Base-by-base conservation (phyloP, 2,329 filamentous ascomycete genomes). In the Aureobasidium zeae region DNA sequence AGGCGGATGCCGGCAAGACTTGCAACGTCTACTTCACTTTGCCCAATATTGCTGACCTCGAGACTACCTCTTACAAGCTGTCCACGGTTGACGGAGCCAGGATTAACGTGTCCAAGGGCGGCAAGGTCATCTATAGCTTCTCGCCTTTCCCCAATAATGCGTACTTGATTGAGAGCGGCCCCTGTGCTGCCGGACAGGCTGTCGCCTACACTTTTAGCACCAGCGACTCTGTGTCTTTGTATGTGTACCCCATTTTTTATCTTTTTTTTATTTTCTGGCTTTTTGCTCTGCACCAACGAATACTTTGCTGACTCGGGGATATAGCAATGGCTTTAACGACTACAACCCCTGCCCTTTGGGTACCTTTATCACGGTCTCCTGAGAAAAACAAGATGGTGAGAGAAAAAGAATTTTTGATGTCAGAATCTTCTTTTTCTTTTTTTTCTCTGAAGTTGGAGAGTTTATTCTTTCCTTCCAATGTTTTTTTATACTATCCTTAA, bases 331-430 rank as follows among this genome's bases (percentile, higher is more conserved):
- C n/a, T 29, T 45, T 21, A 30, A 45, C 10, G 43, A 45, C 28
- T 45, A 28, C n/a, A 45, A 45, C 29, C 19, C 43, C 9, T 45
- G 43, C 11, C 20, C 43, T 45, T 11, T 45, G 4, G 43, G 43
- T 16, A 24, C 29, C 4, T 45, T 38, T 12, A 16, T 45, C 34
- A 33, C 33, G 10, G 34, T 45, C 15, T 17, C 34, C 17, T 45
- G 33, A 37, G n/a, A 4, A 11, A 2, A 6, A 3, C 15, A 12
- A 3, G 2, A 1, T 13, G 4, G n/a, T n/a, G 11, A 19, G 8
- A 25, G 13, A 32, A 5, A 30, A n/a, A 30, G 22, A 11, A 25
- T 25, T 6, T 7, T 7, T 25, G 22, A 25, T 25, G 22, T 11
- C 7, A 11, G 22, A 25, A 25, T 25, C 7, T 25, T 25, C 11